phyloP scores from a whole-genome alignment of 495 filamentous ascomycete species.

The Podospora fimiseda region DNA sequence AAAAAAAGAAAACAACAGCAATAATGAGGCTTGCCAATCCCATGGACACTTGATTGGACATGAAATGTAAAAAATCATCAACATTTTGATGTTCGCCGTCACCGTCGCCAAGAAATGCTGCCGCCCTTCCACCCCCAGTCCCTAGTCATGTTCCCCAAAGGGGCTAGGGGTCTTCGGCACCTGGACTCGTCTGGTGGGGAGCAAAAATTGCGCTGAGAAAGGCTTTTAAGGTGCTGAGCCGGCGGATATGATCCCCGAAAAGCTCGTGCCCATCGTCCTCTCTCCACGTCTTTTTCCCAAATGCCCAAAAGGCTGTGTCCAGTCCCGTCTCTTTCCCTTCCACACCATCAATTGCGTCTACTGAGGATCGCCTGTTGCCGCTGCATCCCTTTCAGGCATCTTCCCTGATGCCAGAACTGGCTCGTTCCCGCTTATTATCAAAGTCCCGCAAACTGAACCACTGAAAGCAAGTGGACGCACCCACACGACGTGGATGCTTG shows the following conservation, averaged over 20 bases:
- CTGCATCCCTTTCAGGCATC: conserved; percentile 4
- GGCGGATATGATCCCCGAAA: conserved; percentile 1
- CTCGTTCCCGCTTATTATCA: conserved; percentile 1
- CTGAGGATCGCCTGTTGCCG: conserved; percentile 5
- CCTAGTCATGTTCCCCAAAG: background rate
- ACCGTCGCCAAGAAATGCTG: conserved; percentile 1
- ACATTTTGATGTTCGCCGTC: background rate
- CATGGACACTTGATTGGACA: too few relatives aligned
- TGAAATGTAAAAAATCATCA: background rate
- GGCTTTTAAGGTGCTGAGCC: background rate
- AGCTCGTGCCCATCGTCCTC: background rate
- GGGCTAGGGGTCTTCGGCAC: conserved; percentile 4
- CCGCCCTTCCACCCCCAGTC: background rate
- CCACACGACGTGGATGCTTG: background rate
- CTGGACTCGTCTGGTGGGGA: conserved; percentile 1
- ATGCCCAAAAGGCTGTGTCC: too few relatives aligned
- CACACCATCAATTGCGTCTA: conserved; percentile 3
- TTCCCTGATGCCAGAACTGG: background rate
- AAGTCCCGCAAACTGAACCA: conserved; percentile 9
- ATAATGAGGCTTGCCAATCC: too few relatives aligned
- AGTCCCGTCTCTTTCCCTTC: background rate
- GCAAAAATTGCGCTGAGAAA: conserved; percentile 6
- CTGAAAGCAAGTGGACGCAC: background rate
- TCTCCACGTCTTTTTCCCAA: too few relatives aligned
- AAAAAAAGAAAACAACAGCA: too few relatives aligned